Percentiles rank a stretch among this genome's conserved stretches.
Evolutionary conservation across 441 rosid genomes (phyloP).

Genomic region (Aquilaria agallochum): DNA sequence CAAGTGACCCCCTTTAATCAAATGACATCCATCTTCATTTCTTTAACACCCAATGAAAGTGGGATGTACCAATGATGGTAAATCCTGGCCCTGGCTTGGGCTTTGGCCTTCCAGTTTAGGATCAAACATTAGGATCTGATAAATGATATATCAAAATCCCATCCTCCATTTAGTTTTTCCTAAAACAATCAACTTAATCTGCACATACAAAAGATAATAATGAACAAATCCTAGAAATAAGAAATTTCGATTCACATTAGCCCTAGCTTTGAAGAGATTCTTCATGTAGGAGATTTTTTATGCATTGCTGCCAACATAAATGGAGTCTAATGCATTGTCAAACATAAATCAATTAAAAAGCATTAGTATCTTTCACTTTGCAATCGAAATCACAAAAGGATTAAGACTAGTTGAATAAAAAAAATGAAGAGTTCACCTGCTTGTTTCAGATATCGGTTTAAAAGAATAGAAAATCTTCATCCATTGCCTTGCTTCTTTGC

Average conservation of each 20-base stretch:
- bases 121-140: conserved; percentile 70
- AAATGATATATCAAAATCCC: conserved; percentile 1
- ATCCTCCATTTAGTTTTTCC: neutral
- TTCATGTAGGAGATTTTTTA: conserved; percentile 45
- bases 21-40: too few species aligned
- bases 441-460: conserved; percentile 72
- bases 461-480: conserved; percentile 67
- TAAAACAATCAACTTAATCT: neutral
- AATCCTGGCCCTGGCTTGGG: too few species aligned
- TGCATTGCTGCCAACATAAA: conserved; percentile 46
- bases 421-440: conserved; percentile 48
- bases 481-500: conserved; percentile 45
- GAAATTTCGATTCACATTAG: conserved; percentile 59
- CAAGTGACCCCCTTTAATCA: too few species aligned
- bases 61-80: too few species aligned
- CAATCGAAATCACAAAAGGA: neutral
- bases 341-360: conserved; percentile 10
- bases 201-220: conserved; percentile 1
- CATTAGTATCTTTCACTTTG: too few species aligned
- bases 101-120: conserved; percentile 13
- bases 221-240: neutral
- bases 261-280: conserved; percentile 85
- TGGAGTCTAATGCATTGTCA: conserved; percentile 60
- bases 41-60: too few species aligned
- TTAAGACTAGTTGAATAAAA: conserved; percentile 7